Evolutionary conservation across 1,139 yeast species (phyloP).

Genomic region (Lodderomyces oxycetoniae): DNA sequence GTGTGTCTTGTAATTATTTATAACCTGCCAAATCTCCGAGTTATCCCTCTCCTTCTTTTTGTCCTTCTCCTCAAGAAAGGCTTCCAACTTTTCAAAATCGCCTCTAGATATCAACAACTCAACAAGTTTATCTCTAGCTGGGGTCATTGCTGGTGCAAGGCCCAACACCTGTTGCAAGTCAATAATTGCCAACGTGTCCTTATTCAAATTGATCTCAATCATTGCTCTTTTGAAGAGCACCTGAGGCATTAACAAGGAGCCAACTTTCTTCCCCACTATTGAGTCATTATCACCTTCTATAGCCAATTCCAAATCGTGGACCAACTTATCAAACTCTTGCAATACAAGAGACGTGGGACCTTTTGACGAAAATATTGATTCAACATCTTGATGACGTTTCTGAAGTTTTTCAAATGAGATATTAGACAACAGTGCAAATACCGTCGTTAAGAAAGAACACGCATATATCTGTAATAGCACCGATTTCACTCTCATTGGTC

Average conservation of each 20-base stretch:
- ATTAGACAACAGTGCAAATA: too few relatives aligned
- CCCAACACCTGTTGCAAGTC: conserved; percentile 43
- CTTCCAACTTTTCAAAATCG: conserved; percentile 24
- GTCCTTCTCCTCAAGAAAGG: conserved; percentile 12
- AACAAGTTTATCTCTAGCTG: conserved; percentile 41
- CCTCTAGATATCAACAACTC: conserved; percentile 47
- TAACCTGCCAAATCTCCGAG: conserved; percentile 14
- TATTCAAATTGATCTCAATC: conserved; percentile 47
- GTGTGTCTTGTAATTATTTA: conserved; percentile 17
- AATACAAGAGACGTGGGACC: conserved; percentile 28
- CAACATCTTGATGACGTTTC: conserved; percentile 7
- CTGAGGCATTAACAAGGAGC: conserved; percentile 23
- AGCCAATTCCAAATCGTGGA: conserved; percentile 13
- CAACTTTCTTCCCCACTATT: conserved; percentile 4
- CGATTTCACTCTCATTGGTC: too few relatives aligned
- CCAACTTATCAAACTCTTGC: conserved; percentile 20
- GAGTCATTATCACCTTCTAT: background rate
- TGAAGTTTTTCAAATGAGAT: background rate
- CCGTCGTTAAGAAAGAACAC: too few relatives aligned
- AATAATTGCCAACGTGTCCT: conserved; percentile 41
- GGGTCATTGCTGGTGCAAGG: conserved; percentile 33
- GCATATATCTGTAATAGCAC: too few relatives aligned
- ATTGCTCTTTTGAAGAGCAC: conserved; percentile 51
- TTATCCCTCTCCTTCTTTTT: conserved; percentile 11
- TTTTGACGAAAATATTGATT: conserved; percentile 16